A percentile compares a stretch with the other conserved stretches of the same genome.
Conservation (phyloP, 306 rosid species). For the Crotalaria pallida region DNA sequence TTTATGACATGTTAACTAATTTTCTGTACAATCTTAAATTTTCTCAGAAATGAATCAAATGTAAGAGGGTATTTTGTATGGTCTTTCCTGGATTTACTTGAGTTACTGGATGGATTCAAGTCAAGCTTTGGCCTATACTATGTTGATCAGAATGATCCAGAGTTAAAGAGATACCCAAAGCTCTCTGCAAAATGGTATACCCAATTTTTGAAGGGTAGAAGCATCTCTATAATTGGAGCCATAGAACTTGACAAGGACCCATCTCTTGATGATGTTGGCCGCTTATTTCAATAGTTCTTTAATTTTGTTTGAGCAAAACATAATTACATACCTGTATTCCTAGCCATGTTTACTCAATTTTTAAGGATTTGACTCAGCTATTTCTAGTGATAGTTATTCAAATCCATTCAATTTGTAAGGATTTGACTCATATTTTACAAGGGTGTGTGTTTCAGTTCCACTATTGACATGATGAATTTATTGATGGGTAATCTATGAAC, state of each 20-base stretch:
- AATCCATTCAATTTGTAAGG: no score
- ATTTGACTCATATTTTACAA: no score
- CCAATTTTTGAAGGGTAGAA: not conserved
- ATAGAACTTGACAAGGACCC: slow-evolving; percentile 3
- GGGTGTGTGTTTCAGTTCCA: no score
- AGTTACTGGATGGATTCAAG: slow-evolving; percentile 17
- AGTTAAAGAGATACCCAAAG: slow-evolving; percentile 31
- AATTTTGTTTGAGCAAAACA: not conserved
- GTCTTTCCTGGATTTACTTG: slow-evolving; percentile 24
- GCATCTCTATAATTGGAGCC: not conserved
- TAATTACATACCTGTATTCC: no score
- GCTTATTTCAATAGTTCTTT: not conserved
- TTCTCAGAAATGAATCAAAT: slow-evolving; percentile 26
- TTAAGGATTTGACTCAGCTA: no score
- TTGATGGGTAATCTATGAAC: no score
- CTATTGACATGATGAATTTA: no score
- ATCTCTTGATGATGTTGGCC: not conserved
- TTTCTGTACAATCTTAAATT: not conserved
- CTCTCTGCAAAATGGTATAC: slow-evolving; percentile 24
- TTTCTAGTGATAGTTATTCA: no score
- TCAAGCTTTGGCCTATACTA: slow-evolving; percentile 22
- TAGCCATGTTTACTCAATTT: no score
- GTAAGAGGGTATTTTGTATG: slow-evolving; percentile 19
- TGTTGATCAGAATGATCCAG: slow-evolving; percentile 20
- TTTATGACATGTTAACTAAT: not conserved